Base-by-base conservation (phyloP, 2,329 filamentous ascomycete species). In the Juglanconis oblonga region DNA sequence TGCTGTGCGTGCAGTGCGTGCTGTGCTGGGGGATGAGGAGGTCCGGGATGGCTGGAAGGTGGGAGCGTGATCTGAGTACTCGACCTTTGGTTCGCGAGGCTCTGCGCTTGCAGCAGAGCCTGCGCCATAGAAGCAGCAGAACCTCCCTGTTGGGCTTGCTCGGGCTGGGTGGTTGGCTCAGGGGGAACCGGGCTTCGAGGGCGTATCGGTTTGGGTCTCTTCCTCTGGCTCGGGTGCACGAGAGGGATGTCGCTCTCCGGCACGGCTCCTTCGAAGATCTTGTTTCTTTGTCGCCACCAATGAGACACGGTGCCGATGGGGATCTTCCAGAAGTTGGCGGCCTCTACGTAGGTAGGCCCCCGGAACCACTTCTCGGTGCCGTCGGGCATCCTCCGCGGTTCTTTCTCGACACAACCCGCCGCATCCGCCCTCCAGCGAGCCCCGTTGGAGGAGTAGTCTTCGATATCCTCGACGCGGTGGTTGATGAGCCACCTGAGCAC, bases 401-500 rank as follows among this genome's bases (percentile, higher is more conserved):
- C n/a, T 17, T 32, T 32, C 13, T 54, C 52, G 24, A 54, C 52
- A 33, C 52, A 32, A 6, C 29, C 38, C 14, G 17, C 38, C 3
- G 40, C 38, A n/a, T 44, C 52, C 8, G 13, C 52, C 5, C 51
- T 24, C 36, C 35, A 40, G n/a, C 44, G 44, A 8, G 7, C 36
- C 36, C 36, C 33, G 33, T 52, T 17, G 49, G 32, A 17, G 49
- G 33, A 6, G 52, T 24, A 29, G 36, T 44, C 31, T 24, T 49
- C 47, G 36, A 44, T 5, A 40, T 54, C 52, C n/a, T 54, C 52
- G 38, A 54, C 6, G 24, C 52, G 52, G 6, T 54, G 52, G 29
- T 54, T 40, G 38, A 54, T 54, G 38, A 54, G 52, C 52, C 52
- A 54, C 24, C 44, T 11, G 11, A 54, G 31, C 10, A 54, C 52